A percentile compares a stretch with the other conserved stretches of the same genome.
phyloP scores from a whole-genome alignment of 1,139 yeast species.

The Kodamaea anthophila region DNA sequence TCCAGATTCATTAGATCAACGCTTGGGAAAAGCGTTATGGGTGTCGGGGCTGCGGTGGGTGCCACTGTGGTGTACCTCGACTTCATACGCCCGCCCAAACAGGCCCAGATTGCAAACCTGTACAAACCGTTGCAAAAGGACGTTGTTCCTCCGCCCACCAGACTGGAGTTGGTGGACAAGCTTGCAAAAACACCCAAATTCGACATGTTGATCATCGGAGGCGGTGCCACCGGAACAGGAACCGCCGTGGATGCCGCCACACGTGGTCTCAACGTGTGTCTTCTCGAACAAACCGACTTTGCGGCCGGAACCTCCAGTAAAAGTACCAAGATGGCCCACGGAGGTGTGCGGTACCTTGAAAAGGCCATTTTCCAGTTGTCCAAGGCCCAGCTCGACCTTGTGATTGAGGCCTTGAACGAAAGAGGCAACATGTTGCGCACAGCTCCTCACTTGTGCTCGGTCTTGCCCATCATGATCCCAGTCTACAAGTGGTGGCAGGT shows the following conservation, averaged over 20 bases:
- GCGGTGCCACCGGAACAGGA: slow-evolving; percentile 96
- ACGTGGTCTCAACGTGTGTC: slow-evolving; percentile 83
- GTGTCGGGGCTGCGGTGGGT: slow-evolving; percentile 25
- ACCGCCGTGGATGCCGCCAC: slow-evolving; percentile 89
- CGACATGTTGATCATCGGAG: slow-evolving; percentile 84
- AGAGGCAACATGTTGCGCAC: slow-evolving; percentile 84
- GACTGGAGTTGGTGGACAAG: slow-evolving; percentile 29
- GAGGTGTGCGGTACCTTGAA: slow-evolving; percentile 93
- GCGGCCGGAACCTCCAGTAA: slow-evolving; percentile 91
- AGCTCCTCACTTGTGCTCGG: slow-evolving; percentile 86
- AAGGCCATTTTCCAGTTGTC: slow-evolving; percentile 90
- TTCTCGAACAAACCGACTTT: slow-evolving; percentile 82
- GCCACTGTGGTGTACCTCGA: slow-evolving; percentile 38
- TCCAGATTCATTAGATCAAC: slow-evolving; percentile 7
- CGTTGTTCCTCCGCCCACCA: slow-evolving; percentile 30
- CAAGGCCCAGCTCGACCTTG: slow-evolving; percentile 86
- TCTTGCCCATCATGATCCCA: slow-evolving; percentile 92
- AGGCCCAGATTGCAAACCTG: slow-evolving; percentile 23
- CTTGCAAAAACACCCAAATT: slow-evolving; percentile 44
- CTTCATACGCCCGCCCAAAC: slow-evolving; percentile 33
- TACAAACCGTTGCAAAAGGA: slow-evolving; percentile 35
- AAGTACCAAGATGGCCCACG: slow-evolving; percentile 96
- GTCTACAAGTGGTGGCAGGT: slow-evolving; percentile 95
- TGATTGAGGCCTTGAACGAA: slow-evolving; percentile 90
- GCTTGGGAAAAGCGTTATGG: slow-evolving; percentile 6